A percentile compares a stretch with the other conserved stretches of the same genome.
These are phyloP conservation scores for Tagetes patula DNA, from an alignment of 129 eudicot genomes.

Conservation along the genomic window DNA sequence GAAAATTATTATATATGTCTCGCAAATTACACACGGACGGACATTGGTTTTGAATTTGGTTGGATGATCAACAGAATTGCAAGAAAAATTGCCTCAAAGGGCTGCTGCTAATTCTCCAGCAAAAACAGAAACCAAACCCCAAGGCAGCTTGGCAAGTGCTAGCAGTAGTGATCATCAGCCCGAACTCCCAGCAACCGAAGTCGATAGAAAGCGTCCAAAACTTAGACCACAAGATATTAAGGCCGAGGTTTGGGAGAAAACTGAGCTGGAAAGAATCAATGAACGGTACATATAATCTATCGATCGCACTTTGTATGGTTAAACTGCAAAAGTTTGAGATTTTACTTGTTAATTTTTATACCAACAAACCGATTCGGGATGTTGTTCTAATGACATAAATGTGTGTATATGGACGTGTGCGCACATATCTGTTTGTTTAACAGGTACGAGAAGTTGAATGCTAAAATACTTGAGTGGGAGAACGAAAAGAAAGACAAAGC, in stretches of 20 bases:
- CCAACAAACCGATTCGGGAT: not conserved
- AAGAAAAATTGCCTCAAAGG: slow-evolving; percentile 45
- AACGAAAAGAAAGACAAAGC: slow-evolving; percentile 73
- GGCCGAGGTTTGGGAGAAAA: slow-evolving; percentile 79
- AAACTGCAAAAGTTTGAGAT: not conserved
- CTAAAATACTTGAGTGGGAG: slow-evolving; percentile 82
- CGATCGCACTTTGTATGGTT: not conserved
- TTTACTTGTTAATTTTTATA: not conserved
- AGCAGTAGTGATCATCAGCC: not conserved
- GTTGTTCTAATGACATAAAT: not conserved
- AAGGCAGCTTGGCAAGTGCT: slow-evolving; percentile 16
- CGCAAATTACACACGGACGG: too few relatives aligned
- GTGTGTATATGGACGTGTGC: not conserved
- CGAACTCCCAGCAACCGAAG: not conserved
- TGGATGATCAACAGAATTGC: slow-evolving; percentile 26
- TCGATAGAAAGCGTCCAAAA: slow-evolving; percentile 14
- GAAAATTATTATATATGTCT: too few relatives aligned
- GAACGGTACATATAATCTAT: slow-evolving; percentile 40
- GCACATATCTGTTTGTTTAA: not conserved
- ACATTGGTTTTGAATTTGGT: not conserved
- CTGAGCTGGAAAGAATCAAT: slow-evolving; percentile 61
- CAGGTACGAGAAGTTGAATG: slow-evolving; percentile 72
- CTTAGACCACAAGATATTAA: slow-evolving; percentile 36
- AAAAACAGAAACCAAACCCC: slow-evolving; percentile 31
- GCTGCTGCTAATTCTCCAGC: slow-evolving; percentile 29